Percentiles rank a stretch among this genome's conserved stretches.
These are phyloP conservation scores for Fusarium sulawesiense DNA, from an alignment of 2,329 filamentous ascomycete genomes.

Conservation along the genomic window DNA sequence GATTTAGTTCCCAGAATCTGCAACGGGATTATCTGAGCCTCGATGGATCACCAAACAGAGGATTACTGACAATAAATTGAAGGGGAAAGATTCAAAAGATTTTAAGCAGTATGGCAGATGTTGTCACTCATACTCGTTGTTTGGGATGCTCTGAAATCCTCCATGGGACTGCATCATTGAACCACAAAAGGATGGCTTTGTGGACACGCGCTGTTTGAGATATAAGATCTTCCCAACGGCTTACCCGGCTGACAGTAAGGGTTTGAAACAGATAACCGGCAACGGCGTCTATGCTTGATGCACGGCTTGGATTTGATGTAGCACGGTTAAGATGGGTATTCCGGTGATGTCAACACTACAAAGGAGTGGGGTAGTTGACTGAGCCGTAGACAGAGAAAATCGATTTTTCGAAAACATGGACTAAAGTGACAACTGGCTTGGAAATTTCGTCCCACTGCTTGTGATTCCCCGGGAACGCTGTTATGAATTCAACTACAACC, in stretches of 20 bases:
- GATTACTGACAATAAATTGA: not conserved
- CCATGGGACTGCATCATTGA: not conserved
- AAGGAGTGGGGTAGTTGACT: no score
- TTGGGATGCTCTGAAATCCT: not conserved
- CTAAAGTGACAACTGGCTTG: no score
- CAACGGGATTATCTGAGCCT: not conserved
- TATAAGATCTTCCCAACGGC: not conserved
- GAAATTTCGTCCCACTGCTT: no score
- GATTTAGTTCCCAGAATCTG: not conserved
- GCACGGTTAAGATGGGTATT: not conserved
- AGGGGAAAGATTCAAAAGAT: not conserved
- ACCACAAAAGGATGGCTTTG: not conserved
- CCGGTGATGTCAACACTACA: not conserved
- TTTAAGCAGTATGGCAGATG: not conserved
- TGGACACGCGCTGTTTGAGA: not conserved
- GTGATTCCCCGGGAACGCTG: no score
- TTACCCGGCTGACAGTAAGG: not conserved
- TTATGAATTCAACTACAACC: no score
- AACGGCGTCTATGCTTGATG: not conserved
- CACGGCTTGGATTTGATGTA: not conserved
- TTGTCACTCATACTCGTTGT: not conserved
- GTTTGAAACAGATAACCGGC: not conserved
- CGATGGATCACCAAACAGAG: not conserved
- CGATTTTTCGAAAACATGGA: no score
- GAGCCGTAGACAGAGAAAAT: no score